Conservation (phyloP, 805 yeast genomes). For the Tetrapisispora arboricola region DNA sequence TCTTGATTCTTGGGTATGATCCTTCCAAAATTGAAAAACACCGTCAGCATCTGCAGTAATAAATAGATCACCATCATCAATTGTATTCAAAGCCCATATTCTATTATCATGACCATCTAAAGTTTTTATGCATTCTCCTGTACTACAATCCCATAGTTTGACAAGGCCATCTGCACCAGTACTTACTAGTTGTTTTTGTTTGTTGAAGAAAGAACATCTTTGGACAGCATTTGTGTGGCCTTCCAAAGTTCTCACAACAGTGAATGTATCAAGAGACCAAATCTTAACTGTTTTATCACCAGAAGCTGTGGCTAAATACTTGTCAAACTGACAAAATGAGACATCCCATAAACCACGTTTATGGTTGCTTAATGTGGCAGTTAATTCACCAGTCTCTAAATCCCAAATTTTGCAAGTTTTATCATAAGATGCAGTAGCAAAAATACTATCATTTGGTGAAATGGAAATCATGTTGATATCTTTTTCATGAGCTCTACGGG, state of each 20-base stretch:
- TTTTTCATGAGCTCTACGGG: conserved; percentile 93
- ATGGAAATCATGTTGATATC: conserved; percentile 86
- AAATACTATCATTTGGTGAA: conserved; percentile 78
- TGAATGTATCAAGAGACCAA: conserved; percentile 76
- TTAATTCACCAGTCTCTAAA: conserved; percentile 70
- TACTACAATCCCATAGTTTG: conserved; percentile 74
- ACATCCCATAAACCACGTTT: conserved; percentile 93
- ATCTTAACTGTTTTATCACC: conserved; percentile 87
- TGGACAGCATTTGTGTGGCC: conserved; percentile 93
- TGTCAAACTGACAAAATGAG: conserved; percentile 69
- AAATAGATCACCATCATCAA: conserved; percentile 56
- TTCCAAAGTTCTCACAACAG: conserved; percentile 75
- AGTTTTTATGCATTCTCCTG: conserved; percentile 74
- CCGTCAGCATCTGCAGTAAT: conserved; percentile 95
- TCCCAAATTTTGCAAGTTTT: conserved; percentile 89
- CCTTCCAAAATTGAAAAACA: conserved; percentile 79
- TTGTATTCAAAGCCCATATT: conserved; percentile 78
- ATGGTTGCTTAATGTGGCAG: conserved; percentile 82
- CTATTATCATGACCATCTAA: conserved; percentile 90
- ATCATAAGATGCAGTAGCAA: conserved; percentile 93
- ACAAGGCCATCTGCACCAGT: conserved; percentile 92
- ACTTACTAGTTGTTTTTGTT: conserved; percentile 54
- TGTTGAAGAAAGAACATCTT: conserved; percentile 59
- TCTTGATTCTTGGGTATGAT: conserved; percentile 67
- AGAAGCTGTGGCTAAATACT: conserved; percentile 68